Evolutionary conservation across 305 asterid genomes (phyloP).

Genomic region (Petunia hybrid): DNA sequence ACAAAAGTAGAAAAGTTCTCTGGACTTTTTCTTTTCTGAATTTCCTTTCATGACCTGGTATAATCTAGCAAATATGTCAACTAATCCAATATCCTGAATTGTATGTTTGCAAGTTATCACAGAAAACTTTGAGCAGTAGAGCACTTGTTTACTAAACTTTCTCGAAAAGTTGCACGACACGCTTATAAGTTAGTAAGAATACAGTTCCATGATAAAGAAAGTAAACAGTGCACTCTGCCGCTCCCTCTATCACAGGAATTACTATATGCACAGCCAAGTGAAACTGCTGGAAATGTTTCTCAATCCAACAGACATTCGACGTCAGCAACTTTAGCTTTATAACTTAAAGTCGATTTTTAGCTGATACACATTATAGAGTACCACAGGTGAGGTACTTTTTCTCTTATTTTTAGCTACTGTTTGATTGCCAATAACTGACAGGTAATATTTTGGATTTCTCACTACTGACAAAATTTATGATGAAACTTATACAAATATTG

Average conservation of each 20-base stretch:
- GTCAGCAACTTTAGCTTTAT: background rate
- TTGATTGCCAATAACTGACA: background rate
- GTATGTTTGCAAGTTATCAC: background rate
- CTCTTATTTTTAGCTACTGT: background rate
- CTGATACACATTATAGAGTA: background rate
- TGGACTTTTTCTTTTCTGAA: background rate
- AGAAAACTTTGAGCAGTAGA: background rate
- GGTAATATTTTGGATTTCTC: background rate
- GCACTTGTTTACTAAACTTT: background rate
- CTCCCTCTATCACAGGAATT: background rate
- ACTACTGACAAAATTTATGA: constrained; percentile 2
- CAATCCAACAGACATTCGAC: background rate
- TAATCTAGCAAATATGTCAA: no score
- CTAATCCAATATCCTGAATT: background rate
- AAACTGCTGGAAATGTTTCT: background rate
- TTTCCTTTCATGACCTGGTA: no score
- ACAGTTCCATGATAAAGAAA: background rate
- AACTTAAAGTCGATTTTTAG: background rate
- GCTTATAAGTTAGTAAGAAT: background rate
- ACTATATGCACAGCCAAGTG: background rate
- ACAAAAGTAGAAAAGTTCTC: background rate
- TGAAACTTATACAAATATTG: constrained; percentile 7
- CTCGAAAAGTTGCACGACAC: background rate
- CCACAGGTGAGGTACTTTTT: no score
- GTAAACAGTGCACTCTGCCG: background rate